A percentile compares a stretch with the other conserved stretches of the same genome.
phyloP scores from a whole-genome alignment of 2,329 filamentous ascomycete species.

The Colletotrichum agaves region DNA sequence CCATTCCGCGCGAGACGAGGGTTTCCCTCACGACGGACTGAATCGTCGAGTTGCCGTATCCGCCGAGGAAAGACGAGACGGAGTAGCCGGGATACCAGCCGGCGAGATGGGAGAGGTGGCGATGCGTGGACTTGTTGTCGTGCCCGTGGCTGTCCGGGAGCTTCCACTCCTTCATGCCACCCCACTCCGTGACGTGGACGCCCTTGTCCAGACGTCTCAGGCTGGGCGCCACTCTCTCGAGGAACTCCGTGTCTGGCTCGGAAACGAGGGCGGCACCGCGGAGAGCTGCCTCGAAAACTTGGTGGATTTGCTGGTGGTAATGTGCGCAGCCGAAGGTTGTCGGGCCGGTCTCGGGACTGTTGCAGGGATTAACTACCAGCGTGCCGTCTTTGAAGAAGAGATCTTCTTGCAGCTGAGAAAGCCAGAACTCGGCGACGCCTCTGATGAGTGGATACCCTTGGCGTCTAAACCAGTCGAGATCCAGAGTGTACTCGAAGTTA shows the following conservation, averaged over 20 bases:
- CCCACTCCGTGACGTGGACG: slow-evolving; percentile 44
- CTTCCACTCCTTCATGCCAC: slow-evolving; percentile 50
- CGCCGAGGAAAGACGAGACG: slow-evolving; percentile 54
- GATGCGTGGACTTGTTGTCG: slow-evolving; percentile 44
- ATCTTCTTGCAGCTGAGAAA: slow-evolving; percentile 63
- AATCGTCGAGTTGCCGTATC: slow-evolving; percentile 55
- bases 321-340: slow-evolving; percentile 65
- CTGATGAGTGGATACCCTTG: slow-evolving; percentile 65
- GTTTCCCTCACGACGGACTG: slow-evolving; percentile 57
- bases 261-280: slow-evolving; percentile 39
- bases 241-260: slow-evolving; percentile 45
- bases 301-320: slow-evolving; percentile 62
- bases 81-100: slow-evolving; percentile 67
- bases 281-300: slow-evolving; percentile 53
- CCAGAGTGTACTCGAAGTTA: slow-evolving; percentile 63
- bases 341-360: slow-evolving; percentile 66
- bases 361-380: slow-evolving; percentile 67
- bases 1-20: slow-evolving; percentile 57
- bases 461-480: slow-evolving; percentile 56
- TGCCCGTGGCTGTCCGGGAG: slow-evolving; percentile 45
- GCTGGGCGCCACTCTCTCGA: slow-evolving; percentile 52
- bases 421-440: slow-evolving; percentile 65
- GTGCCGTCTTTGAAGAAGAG: slow-evolving; percentile 60
- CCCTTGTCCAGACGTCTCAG: slow-evolving; percentile 48
- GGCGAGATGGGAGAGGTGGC: slow-evolving; percentile 64